Base-by-base conservation (phyloP, 306 rosid genomes). In the Ceratonia siliqua region DNA sequence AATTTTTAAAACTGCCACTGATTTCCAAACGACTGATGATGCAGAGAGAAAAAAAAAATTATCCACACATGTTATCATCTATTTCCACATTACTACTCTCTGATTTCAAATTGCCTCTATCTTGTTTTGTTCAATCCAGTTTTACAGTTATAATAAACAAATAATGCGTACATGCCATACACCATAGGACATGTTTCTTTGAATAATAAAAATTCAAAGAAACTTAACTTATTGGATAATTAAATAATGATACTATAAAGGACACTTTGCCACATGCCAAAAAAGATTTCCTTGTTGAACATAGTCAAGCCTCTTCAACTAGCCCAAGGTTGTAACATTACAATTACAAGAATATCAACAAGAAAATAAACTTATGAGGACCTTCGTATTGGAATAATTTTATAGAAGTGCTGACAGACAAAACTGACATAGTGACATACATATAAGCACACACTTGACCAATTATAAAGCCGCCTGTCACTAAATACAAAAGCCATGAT, bases 401-500 rank as follows among this genome's bases (percentile, higher is more conserved):
- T 72, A 74, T 20, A 45, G n/a, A 28, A 38, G 13, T 74, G 25
- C 56, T 30, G 17, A 20, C 11, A 8, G 42, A 52, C 61, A 21
- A 68, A 48, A 52, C 41, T 68, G 50, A 70, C 72, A 81, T 43
- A 52, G 41, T 68, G 50, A 70, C 72, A 81, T 43, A 36, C 2
- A 30, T 18, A 50, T 6, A 7, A 50, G 1, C 25, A 50, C 56
- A 50, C 27, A 50, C 27, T 6, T 50, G 3, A 50, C 56, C 27
- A 50, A 8, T 50, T 50, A 20, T 8, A 8, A 20, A 20, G 56
- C 6, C 11, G 13, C 25, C 27, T n/a, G 55, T 6, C 55, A 49
- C 15, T 53, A 62, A 7, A 53, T 8, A 18, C 11, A 53, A 53
- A 21, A 53, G 30, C 1, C 9, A 9, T 10, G 7, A 53, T 22